These are phyloP conservation scores for Melanomma pulvis-pyrius DNA, from an alignment of 495 filamentous ascomycete genomes.

Conservation along the genomic window DNA sequence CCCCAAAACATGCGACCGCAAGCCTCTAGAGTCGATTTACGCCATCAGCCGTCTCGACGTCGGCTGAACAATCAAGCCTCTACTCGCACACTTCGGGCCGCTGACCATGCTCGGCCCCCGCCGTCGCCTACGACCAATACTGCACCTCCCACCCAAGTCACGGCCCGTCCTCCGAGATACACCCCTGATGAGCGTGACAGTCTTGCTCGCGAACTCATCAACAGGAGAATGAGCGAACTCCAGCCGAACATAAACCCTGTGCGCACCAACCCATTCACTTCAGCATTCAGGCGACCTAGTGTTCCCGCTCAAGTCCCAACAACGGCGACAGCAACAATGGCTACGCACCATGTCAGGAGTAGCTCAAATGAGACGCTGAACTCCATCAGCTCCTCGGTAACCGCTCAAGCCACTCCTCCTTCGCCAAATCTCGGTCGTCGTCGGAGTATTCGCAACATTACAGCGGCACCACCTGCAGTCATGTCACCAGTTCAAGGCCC, in stretches of 20 bases:
- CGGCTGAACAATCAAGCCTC: slow-evolving; percentile 36
- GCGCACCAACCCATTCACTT: slow-evolving; percentile 32
- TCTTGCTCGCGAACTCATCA: slow-evolving; percentile 33
- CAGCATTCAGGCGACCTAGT: slow-evolving; percentile 16
- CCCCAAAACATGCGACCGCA: slow-evolving; percentile 28
- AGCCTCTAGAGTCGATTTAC: slow-evolving; percentile 33
- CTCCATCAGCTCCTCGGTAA: slow-evolving; percentile 11
- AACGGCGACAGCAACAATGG: not conserved
- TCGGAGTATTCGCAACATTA: slow-evolving; percentile 36
- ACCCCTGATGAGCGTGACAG: slow-evolving; percentile 28
- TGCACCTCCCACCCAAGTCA: not conserved
- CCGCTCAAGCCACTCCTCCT: slow-evolving; percentile 6
- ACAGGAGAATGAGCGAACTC: slow-evolving; percentile 25
- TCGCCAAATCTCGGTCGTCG: slow-evolving; percentile 27
- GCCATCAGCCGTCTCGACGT: slow-evolving; percentile 35
- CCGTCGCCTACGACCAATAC: slow-evolving; percentile 10
- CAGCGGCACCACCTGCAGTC: not conserved
- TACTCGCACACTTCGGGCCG: slow-evolving; percentile 34
- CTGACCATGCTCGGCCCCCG: slow-evolving; percentile 32
- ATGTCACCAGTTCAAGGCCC: slow-evolving; percentile 1
- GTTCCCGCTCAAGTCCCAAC: slow-evolving; percentile 5
- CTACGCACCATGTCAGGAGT: slow-evolving; percentile 17
- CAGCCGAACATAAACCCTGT: slow-evolving; percentile 15
- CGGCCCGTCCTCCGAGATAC: slow-evolving; percentile 10
- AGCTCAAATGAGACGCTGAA: slow-evolving; percentile 30